These are phyloP conservation scores for Lentinula guzmanii DNA, from an alignment of 768 basidiomycete genomes.

Conservation along the genomic window DNA sequence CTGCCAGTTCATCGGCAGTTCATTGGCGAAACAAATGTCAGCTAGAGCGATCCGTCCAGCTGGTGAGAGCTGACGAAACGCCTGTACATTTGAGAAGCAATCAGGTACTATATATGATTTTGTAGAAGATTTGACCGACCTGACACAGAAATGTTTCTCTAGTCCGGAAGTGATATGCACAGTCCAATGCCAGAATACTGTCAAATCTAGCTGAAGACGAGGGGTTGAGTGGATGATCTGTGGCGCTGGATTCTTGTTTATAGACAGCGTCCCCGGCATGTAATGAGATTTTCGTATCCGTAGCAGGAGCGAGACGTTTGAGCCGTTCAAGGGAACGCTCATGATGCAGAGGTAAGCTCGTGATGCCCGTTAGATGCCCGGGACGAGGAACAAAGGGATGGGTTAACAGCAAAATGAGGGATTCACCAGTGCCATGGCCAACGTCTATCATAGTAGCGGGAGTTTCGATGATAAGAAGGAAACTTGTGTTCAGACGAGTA, in stretches of 20 bases:
- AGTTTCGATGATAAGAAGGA: neutral
- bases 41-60: conserved; percentile 54
- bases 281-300: conserved; percentile 28
- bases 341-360: conserved; percentile 44
- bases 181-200: conserved; percentile 56
- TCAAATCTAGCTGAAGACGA: conserved; percentile 26
- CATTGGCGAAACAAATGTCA: conserved; percentile 49
- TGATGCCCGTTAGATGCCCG: conserved; percentile 48
- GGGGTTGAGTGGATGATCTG: conserved; percentile 40
- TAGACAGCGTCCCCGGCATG: conserved; percentile 49
- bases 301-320: conserved; percentile 13
- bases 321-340: conserved; percentile 39
- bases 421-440: conserved; percentile 66
- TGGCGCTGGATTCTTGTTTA: conserved; percentile 12
- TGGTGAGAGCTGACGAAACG: conserved; percentile 34
- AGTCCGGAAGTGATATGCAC: conserved; percentile 62
- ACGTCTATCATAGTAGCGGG: conserved; percentile 37
- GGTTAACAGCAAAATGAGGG: conserved; percentile 47
- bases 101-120: neutral
- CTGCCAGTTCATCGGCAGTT: conserved; percentile 16
- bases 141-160: conserved; percentile 48
- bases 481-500: neutral
- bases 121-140: neutral
- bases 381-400: conserved; percentile 41
- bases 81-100: conserved; percentile 3